These are phyloP conservation scores for Pythium pyrilobum DNA, from an alignment of 352 stramenopile genomes.

Conservation along the genomic window DNA sequence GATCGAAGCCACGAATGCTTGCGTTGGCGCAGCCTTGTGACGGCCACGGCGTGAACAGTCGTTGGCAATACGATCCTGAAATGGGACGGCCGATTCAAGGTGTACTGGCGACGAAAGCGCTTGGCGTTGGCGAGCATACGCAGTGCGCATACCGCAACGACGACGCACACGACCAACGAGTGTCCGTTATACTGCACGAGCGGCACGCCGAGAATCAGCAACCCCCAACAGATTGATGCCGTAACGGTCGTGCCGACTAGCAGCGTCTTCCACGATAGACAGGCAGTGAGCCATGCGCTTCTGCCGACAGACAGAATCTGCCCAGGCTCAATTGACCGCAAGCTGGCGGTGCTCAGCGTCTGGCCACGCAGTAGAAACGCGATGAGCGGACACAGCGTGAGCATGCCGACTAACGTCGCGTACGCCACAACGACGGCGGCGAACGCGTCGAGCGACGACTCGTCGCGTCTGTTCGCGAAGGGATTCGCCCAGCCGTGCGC, in stretches of 20 bases:
- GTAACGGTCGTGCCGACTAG: not conserved
- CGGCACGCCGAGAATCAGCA: not conserved
- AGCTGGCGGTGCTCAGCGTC: not conserved
- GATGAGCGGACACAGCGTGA: not conserved
- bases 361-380: not conserved
- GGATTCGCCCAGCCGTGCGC: not conserved
- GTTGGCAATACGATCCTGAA: not conserved
- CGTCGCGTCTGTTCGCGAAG: not conserved
- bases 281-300: not conserved
- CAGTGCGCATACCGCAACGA: not conserved
- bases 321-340: not conserved
- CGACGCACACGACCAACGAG: conserved; percentile 1
- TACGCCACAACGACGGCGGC: not conserved
- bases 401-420: not conserved
- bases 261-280: not conserved
- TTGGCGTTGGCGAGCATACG: not conserved
- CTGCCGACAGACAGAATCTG: not conserved
- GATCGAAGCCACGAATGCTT: not conserved
- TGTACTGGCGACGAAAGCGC: not conserved
- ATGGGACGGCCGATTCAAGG: too few relatives aligned
- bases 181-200: conserved; percentile 1
- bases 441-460: not conserved
- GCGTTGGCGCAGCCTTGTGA: not conserved
- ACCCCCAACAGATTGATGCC: not conserved
- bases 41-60: too few relatives aligned